Evolutionary conservation across 495 filamentous ascomycete genomes (phyloP).

Genomic region (Glarea lozoyensis): DNA sequence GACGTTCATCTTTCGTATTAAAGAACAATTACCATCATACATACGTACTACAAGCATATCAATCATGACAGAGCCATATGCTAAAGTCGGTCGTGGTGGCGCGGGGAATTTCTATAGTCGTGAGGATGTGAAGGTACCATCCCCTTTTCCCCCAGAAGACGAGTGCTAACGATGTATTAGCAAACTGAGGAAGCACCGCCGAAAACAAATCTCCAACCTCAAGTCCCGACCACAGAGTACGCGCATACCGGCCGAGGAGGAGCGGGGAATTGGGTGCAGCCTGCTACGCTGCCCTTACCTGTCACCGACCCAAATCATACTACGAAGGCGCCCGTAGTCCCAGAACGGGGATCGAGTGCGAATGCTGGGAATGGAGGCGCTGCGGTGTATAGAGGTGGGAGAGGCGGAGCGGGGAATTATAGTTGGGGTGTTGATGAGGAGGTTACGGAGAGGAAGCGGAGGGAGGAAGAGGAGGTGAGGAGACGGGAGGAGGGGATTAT

Average conservation of each 20-base stretch:
- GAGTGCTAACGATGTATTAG: not conserved
- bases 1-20: no score
- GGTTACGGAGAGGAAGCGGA: constrained; percentile 17
- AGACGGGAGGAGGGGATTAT: constrained; percentile 19
- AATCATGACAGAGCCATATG: constrained; percentile 13
- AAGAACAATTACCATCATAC: no score
- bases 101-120: constrained; percentile 54
- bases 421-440: constrained; percentile 20
- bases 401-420: constrained; percentile 56
- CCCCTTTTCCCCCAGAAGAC: constrained; percentile 10
- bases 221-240: constrained; percentile 27
- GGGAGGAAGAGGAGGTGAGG: constrained; percentile 24
- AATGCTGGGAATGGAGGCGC: not conserved
- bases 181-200: constrained; percentile 12
- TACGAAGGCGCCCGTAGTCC: not conserved
- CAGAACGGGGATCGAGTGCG: not conserved
- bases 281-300: constrained; percentile 17
- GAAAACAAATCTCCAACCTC: constrained; percentile 17
- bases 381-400: constrained; percentile 25
- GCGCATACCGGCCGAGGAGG: constrained; percentile 49
- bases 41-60: no score
- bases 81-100: constrained; percentile 43
- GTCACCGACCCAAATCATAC: constrained; percentile 15
- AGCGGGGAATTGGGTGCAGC: constrained; percentile 48
- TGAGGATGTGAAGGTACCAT: constrained; percentile 34